phyloP scores from a whole-genome alignment of 2,329 filamentous ascomycete genomes.

The Fusarium ramigenum region DNA sequence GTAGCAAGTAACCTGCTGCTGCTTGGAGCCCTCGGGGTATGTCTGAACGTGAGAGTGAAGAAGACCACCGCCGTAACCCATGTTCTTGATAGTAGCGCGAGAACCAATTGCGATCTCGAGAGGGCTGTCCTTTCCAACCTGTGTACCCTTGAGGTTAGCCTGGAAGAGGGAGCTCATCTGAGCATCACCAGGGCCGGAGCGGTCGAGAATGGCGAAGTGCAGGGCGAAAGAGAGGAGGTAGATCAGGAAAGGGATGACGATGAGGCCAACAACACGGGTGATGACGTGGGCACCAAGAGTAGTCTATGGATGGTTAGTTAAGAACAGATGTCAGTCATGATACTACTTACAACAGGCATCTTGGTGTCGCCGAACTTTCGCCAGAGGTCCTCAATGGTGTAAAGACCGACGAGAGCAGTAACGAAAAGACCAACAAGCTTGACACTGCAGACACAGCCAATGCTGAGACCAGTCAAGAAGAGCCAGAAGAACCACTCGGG shows the following conservation, averaged over 20 bases:
- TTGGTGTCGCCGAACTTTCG: conserved; percentile 95
- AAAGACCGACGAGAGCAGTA: conserved; percentile 92
- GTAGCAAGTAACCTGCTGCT: conserved; percentile 99
- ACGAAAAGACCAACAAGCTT: conserved; percentile 98
- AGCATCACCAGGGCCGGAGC: conserved; percentile 95
- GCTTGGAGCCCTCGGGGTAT: conserved; percentile 89
- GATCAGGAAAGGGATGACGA: conserved; percentile 86
- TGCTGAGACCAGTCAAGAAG: conserved; percentile 90
- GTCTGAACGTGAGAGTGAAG: conserved; percentile 97
- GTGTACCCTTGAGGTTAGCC: conserved; percentile 91
- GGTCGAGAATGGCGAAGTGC: conserved; percentile 93
- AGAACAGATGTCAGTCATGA: not conserved
- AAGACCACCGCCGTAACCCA: conserved; percentile 97
- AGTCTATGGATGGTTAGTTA: conserved; percentile 47
- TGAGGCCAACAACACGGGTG: conserved; percentile 85
- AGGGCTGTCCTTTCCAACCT: conserved; percentile 93
- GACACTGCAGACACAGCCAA: conserved; percentile 97
- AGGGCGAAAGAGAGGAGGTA: conserved; percentile 96
- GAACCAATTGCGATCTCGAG: conserved; percentile 92
- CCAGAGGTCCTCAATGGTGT: conserved; percentile 97
- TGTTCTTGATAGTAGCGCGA: conserved; percentile 94
- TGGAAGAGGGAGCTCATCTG: conserved; percentile 99
- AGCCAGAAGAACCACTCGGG: conserved; percentile 95
- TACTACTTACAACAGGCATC: conserved; percentile 79
- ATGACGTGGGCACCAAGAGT: conserved; percentile 80